Evolutionary conservation across 2,329 filamentous ascomycete species (phyloP).

Genomic region (Hymenoscyphus occultus): DNA sequence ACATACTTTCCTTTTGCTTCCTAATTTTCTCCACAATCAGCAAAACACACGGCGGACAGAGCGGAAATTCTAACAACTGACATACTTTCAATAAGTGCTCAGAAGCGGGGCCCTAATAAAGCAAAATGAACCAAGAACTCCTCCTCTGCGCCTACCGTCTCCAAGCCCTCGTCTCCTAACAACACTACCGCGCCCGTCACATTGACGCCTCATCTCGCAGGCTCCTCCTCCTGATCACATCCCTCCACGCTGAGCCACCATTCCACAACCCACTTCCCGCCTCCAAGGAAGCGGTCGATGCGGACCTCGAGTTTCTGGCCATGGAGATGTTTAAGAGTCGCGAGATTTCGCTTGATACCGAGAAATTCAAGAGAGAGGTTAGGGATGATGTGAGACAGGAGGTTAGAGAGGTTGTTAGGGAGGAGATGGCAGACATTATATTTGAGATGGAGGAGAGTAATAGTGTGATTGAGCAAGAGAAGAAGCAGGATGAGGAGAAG

Average conservation of each 20-base stretch:
- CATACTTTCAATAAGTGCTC: no score
- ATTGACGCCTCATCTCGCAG: not conserved
- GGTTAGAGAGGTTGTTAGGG: not conserved
- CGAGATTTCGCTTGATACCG: not conserved
- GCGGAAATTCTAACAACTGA: no score
- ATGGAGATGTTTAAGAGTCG: not conserved
- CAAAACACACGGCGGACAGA: no score
- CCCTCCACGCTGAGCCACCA: not conserved
- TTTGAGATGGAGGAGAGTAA: not conserved
- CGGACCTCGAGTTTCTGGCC: not conserved
- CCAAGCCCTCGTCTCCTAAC: not conserved
- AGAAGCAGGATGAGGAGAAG: slow-evolving; percentile 1
- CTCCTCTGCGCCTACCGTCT: not conserved
- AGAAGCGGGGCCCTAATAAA: not conserved
- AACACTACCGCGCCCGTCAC: not conserved
- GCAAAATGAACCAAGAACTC: not conserved
- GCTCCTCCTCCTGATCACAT: not conserved
- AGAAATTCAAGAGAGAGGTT: not conserved
- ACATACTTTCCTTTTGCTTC: no score
- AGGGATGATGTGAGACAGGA: not conserved
- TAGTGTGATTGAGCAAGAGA: not conserved
- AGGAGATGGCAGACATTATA: not conserved
- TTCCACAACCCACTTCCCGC: not conserved
- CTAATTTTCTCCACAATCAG: no score
- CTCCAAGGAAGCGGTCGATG: not conserved